Percentiles rank a stretch among this genome's conserved stretches.
Conservation (phyloP, 1,284 basidiomycete species). For the Sporisorium sorghi region DNA sequence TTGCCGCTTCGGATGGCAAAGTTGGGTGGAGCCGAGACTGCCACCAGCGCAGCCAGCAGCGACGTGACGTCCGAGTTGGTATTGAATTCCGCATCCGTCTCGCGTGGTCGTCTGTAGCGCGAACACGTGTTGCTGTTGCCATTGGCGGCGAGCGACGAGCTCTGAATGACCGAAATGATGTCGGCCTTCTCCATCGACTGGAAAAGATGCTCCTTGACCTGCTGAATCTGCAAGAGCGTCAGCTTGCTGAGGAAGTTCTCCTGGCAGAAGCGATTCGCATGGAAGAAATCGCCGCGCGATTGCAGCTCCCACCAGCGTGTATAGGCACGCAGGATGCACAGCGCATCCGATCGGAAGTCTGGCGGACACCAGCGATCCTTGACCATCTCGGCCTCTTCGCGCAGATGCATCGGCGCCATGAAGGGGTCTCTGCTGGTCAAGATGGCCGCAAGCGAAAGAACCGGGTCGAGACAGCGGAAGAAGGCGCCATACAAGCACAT, state of each 20-base stretch:
- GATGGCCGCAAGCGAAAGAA: conserved; percentile 88
- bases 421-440: conserved; percentile 91
- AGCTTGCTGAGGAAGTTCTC: conserved; percentile 91
- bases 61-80: conserved; percentile 80
- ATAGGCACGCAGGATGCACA: conserved; percentile 84
- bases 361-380: conserved; percentile 85
- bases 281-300: conserved; percentile 51
- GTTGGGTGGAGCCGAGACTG: conserved; percentile 90
- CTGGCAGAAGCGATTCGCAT: conserved; percentile 81
- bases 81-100: conserved; percentile 72
- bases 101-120: conserved; percentile 48
- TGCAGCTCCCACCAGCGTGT: conserved; percentile 76
- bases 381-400: conserved; percentile 73
- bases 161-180: conserved; percentile 59
- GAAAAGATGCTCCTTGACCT: conserved; percentile 84
- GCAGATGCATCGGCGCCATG: conserved; percentile 76
- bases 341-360: conserved; percentile 85
- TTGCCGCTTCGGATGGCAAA: conserved; percentile 86
- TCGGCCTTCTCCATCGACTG: conserved; percentile 79
- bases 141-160: conserved; percentile 29
- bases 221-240: conserved; percentile 83
- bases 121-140: conserved; percentile 16
- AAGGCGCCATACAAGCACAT: conserved; percentile 90
- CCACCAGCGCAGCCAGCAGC: conserved; percentile 85
- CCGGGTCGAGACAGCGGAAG: conserved; percentile 91